Evolutionary conservation across 768 basidiomycete species (phyloP), one percentile per base, ranked within the genome.

Genomic region (Pulveroboletus sp.): DNA sequence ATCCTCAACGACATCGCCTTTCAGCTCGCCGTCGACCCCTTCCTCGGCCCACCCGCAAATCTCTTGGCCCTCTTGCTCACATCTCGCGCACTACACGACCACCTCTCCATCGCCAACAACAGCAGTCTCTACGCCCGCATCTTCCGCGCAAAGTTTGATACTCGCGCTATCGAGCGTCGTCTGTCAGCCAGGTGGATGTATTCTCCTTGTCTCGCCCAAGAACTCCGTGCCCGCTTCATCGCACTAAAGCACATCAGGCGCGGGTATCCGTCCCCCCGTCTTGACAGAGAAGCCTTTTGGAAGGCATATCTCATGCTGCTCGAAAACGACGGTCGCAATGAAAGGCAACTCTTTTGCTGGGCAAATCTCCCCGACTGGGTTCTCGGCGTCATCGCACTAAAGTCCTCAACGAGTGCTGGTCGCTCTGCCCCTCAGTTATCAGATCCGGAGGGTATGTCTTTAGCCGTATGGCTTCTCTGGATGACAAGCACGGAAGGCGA

Each of bases 241-340:
- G 68, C 71, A 5, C 56, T 82, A 24, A 65, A 65, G 37, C 72
- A 74, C 47, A 73, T 82, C 47, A 71, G 72, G 43, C 49, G 40
- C 33, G 53, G 64, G 6, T 40, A n/a, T 14, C 50, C 46, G 1
- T 57, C 52, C 40, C 23, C 40, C 21, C 47, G 17, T 25, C 39
- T 46, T 13, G 64, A 69, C 23, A 34, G 57, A 24, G 69, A 77
- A 42, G 78, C 79, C 53, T 64, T 82, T 14, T 82, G 81, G 81
- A 75, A 70, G 16, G 72, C 68, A 11, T 80, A 77, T 52, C 47
- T 81, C 31, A 79, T 82, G 78, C 53, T 80, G 39, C 61, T 75
- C 20, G 81, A 82, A 61, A 74, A 76, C 38, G 79, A 78, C 43
- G 75, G 74, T 19, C 61, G 63, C 50, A 80, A 80, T 49, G 65